Conservation (phyloP, 768 basidiomycete species). For the Hydnomerulius pinastri region DNA sequence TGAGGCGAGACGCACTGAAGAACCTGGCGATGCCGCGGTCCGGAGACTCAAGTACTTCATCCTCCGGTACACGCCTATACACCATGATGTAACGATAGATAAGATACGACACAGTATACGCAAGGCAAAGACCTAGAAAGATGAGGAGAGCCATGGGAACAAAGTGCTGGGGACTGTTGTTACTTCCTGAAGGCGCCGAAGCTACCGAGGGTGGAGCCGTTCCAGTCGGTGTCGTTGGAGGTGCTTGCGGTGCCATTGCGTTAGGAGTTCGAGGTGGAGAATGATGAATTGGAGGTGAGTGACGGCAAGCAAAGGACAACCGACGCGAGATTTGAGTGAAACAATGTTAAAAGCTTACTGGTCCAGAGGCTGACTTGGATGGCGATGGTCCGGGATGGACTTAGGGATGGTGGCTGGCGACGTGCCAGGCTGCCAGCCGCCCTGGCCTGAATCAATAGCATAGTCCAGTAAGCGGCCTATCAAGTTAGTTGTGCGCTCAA, state of each 20-base stretch:
- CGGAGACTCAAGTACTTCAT: constrained; percentile 19
- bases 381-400: background rate
- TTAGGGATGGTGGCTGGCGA: constrained; percentile 10
- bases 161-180: constrained; percentile 4
- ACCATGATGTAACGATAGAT: constrained; percentile 28
- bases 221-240: background rate
- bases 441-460: no score
- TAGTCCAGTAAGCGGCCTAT: no score
- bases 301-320: constrained; percentile 11
- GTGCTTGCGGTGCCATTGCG: constrained; percentile 26
- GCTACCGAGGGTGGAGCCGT: constrained; percentile 3
- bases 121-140: constrained; percentile 28
- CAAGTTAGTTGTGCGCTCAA: no score
- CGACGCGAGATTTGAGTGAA: constrained; percentile 5
- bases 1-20: constrained; percentile 23
- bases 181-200: constrained; percentile 2
- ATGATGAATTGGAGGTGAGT: constrained; percentile 10
- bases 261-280: constrained; percentile 1
- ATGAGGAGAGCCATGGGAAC: constrained; percentile 21
- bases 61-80: constrained; percentile 12
- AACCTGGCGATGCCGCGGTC: constrained; percentile 26
- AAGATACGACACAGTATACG: constrained; percentile 26
- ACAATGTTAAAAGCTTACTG: constrained; percentile 6
- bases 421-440: background rate
- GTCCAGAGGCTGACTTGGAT: constrained; percentile 23